These are phyloP conservation scores for Prosopis cineraria DNA, from an alignment of 306 rosid genomes.

Conservation along the genomic window DNA sequence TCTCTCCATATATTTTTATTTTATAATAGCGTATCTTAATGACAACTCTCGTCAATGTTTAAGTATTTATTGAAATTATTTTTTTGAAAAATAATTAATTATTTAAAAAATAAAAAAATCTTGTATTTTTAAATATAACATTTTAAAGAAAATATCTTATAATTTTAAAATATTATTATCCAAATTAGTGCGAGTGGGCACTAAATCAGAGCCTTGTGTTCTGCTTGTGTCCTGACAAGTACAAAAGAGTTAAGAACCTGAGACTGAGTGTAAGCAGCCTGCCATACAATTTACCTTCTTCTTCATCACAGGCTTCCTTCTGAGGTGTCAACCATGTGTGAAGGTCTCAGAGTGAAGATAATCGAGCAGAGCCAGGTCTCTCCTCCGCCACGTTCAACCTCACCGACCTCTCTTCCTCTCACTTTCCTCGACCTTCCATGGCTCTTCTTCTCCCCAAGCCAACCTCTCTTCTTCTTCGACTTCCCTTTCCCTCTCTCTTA, in stretches of 20 bases:
- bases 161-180: no score
- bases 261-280: background rate
- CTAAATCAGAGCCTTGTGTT: background rate
- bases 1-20: no score
- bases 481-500: constrained; percentile 36
- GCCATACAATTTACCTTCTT: background rate
- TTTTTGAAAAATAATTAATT: no score
- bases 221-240: background rate
- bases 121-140: no score
- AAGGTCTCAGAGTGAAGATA: constrained; percentile 13
- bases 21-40: no score
- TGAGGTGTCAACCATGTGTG: background rate
- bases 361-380: constrained; percentile 41
- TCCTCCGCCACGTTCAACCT: constrained; percentile 33
- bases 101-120: no score
- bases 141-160: no score
- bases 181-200: no score
- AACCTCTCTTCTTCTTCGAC: constrained; percentile 53
- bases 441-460: constrained; percentile 65
- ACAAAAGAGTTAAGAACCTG: background rate
- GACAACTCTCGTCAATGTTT: no score
- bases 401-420: constrained; percentile 37
- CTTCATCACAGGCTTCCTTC: background rate
- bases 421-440: constrained; percentile 66
- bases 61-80: no score